Base-by-base conservation (phyloP, 495 filamentous ascomycete genomes). In the Hypoxylon cercidicola region DNA sequence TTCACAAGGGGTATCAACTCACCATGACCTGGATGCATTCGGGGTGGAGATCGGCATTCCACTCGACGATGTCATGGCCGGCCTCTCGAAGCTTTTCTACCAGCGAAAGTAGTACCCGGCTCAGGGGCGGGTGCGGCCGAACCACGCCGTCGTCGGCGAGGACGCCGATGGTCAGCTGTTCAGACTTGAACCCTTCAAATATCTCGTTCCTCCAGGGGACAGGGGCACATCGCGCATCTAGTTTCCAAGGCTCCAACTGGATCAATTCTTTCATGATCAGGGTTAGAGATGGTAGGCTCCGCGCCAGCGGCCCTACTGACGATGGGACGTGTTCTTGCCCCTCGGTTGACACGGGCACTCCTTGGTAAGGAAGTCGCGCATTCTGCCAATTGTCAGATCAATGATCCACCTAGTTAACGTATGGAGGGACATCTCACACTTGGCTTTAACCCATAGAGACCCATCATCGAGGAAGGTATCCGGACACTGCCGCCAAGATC, bases 401-500 rank as follows among this genome's bases (percentile, higher is more conserved):
- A n/a, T 9, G 13, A 6, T 11, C 18, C 11, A 16, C 19, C 7
- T 20, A 11, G 7, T 3, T 40, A 39, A 39, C 1, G 34, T 18
- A 41, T 5, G 86, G 85, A 11, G 88, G 72, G n/a, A 84, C 30
- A 75, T 13, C 85, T 78, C n/a, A 74, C 69, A 45, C 80, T 84
- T 5, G 84, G 83, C 57, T 85, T 87, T n/a, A 96, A 74, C 0
- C 89, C 87, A 71, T 94, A 95, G 67, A 94, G 88, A 2, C 92
- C 92, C 49, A 87, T 89, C 81, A 91, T 94, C 39, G 92, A 90
- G 3, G 90, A 88, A 9, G 92, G 92, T 9, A 85, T 89, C 43
- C 92, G 84, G 2, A 96, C 90, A 4, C 88, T 91, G 9, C 92
- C 92, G 28, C 92, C 92, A 19, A 96, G 89, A 72, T 96, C 92